Evolutionary conservation across 176 grass and related monocot genomes (phyloP), one percentile per base, ranked within the genome.

Genomic region (Urochloa ruziziensis): DNA sequence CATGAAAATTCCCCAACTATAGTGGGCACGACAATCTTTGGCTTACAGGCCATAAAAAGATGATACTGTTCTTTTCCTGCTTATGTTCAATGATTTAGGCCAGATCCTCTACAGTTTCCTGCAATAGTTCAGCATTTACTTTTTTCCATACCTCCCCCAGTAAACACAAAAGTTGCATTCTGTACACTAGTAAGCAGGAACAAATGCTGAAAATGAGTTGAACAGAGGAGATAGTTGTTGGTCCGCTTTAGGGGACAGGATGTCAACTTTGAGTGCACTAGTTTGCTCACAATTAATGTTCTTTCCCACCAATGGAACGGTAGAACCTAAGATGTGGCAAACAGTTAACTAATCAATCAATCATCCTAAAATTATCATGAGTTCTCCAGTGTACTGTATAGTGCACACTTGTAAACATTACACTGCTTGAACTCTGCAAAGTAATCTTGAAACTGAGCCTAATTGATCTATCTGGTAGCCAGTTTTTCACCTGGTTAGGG

Each of bases 211-310:
- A 37, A 49, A 57, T 84, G 29, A 67, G 36, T 40, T 73, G 7
- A 48, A 74, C 9, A 54, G 28, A 63, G 76, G 7, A 62, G 9
- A 9, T 53, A 62, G 15, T 19, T 69, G 19, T 52, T 34, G 21
- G 48, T 51, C 43, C 6, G 27, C 16, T 76, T 76, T 75, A 70
- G 7, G 49, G 19, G 43, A 64, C 21, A 70, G 4, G 21, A 51
- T 62, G 27, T 2, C 33, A 53, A 62, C 42, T 82, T 60, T 68
- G n/a, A 32, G 8, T 52, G 32, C 47, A 59, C 51, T 51, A 80
- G 28, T 81, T 75, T 81, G 42, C 23, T 75, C 75, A 42, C 33
- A 81, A 52, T 69, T 62, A 35, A 44, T 81, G 70, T 29, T 78
- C 62, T 89, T 75, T 78, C 32, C 27, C 27, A 76, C 7, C 19